Evolutionary conservation across 257 asterid species (phyloP).

Genomic region (Gentiana macrophylla): DNA sequence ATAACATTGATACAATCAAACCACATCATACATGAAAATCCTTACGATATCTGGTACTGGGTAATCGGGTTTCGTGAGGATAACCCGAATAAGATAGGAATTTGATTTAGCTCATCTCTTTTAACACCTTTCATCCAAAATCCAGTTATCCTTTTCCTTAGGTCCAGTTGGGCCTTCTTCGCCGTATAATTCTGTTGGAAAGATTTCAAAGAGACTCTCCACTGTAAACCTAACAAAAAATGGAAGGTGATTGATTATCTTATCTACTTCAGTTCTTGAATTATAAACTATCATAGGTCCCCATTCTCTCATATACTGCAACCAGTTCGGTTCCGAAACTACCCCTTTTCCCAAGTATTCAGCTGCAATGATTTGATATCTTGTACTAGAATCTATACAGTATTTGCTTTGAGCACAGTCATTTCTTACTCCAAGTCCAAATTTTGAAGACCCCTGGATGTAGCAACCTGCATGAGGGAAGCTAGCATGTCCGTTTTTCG

Average conservation of each 20-base stretch:
- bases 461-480: slow-evolving; percentile 79
- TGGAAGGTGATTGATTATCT: slow-evolving; percentile 64
- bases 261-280: slow-evolving; percentile 52
- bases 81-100: too few relatives aligned
- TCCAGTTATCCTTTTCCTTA: slow-evolving; percentile 88
- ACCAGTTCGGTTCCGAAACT: slow-evolving; percentile 56
- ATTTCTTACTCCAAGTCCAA: slow-evolving; percentile 62
- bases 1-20: too few relatives aligned
- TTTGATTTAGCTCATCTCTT: neutral
- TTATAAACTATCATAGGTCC: slow-evolving; percentile 66
- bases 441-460: slow-evolving; percentile 49
- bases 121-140: slow-evolving; percentile 68
- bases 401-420: slow-evolving; percentile 63
- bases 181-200: slow-evolving; percentile 71
- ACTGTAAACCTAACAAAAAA: slow-evolving; percentile 50
- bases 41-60: too few relatives aligned
- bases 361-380: slow-evolving; percentile 53
- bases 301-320: slow-evolving; percentile 97
- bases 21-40: too few relatives aligned
- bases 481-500: slow-evolving; percentile 71
- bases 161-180: slow-evolving; percentile 97
- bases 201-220: slow-evolving; percentile 48
- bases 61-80: too few relatives aligned
- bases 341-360: slow-evolving; percentile 54
- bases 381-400: slow-evolving; percentile 43